Base-by-base conservation (phyloP, 768 basidiomycete species). In the Clavaria fumosa region DNA sequence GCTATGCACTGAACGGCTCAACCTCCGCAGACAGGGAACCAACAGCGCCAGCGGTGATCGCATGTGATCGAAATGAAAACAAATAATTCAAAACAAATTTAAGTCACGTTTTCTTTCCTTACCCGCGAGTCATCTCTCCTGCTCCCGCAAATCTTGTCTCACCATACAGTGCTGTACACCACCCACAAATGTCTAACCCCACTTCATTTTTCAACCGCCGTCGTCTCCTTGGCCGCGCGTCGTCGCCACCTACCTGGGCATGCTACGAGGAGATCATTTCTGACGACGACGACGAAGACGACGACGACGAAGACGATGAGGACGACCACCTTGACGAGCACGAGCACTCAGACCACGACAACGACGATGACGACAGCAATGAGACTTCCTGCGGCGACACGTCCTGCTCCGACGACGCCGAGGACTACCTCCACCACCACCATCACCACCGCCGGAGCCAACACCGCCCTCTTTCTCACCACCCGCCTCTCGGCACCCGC, bases 241-340 rank as follows among this genome's bases (percentile, higher is more conserved):
- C 82, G 12, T 83, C 80, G 3, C 83, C 83, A 2, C 81, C 83
- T 18, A 84, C 80, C 0, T 85, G 82, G 82, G 81, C 81, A 7
- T 86, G 81, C 66, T 86, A 85, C 57, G 83, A 86, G 67, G 81
- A 85, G 69, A 85, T 85, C 55, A 77, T 75, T 44, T 72, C 64
- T 58, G 72, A 69, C 52, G 65, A 73, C 51, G 72, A 63, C 50
- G 68, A 68, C 48, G 71, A 63, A 30, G 66, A 70, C 46, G 72
- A 70, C 50, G 73, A 69, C 36, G 70, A 74, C 44, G 69, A 64
- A n/a, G n/a, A n/a, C n/a, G n/a, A n/a, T n/a, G n/a, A n/a, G n/a
- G n/a, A n/a, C n/a, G n/a, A n/a, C n/a, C n/a, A n/a, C n/a, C n/a
- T n/a, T n/a, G n/a, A n/a, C n/a, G n/a, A n/a, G n/a, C n/a, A n/a